Base-by-base conservation (phyloP, 2,329 filamentous ascomycete species). In the Fusarium tanahbumbuense region DNA sequence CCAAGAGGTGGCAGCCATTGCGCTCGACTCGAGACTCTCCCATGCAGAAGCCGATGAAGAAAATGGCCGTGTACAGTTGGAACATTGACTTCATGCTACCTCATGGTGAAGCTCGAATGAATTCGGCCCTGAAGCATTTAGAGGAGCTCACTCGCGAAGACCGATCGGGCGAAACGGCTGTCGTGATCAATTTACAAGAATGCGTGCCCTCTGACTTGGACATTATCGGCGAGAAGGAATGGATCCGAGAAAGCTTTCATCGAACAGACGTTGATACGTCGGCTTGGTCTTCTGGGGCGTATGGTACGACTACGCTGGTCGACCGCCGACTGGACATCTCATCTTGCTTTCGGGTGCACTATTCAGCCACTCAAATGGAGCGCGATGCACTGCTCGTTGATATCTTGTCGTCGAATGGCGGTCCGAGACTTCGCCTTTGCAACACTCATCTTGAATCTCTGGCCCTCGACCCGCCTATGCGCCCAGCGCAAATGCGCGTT, bases 361-460 rank as follows among this genome's bases (percentile, higher is more conserved):
- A 86, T 56, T 80, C 79, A 48, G 71, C 78, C 22, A 85, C 85
- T 4, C 74, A 75, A 13, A 86, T 88, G 80, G 81, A 83, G 46
- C 80, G 87, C 8, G 87, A 89, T 70, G 86, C 79, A 5, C 75
- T 88, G 2, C 88, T 88, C 58, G 80, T 87, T n/a, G n/a, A n/a
- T n/a, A n/a, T n/a, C n/a, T n/a, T n/a, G n/a, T n/a, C n/a, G n/a
- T n/a, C n/a, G n/a, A n/a, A n/a, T n/a, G n/a, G n/a, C n/a, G n/a
- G n/a, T n/a, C n/a, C n/a, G n/a, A n/a, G n/a, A 75, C 0, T 88
- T 8, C 81, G 86, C 6, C 71, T 89, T 6, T 87, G 86, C 75
- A 88, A 87, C 72, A 84, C 83, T 1, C 87, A 89, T 71, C 83
- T 89, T 6, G 87, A 89, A 73, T 87, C 85, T 4, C 76, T 89